Conservation (phyloP, 495 filamentous ascomycete genomes). For the Melanomma pulvis-pyrius region DNA sequence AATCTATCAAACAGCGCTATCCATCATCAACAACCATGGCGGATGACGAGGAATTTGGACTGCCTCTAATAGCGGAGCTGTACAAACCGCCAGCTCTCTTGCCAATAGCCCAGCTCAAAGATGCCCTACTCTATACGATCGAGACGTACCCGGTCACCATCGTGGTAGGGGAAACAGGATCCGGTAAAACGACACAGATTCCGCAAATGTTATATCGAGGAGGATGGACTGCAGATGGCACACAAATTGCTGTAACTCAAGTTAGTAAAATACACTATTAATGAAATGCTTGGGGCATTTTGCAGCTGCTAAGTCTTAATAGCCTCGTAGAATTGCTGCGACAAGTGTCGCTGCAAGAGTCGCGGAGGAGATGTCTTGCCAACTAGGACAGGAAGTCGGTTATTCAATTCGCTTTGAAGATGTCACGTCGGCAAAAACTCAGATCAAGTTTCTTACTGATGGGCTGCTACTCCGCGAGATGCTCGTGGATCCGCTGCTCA, state of each 20-base stretch:
- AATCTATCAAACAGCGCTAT: neutral
- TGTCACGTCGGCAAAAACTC: conserved; percentile 81
- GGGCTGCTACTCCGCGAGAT: conserved; percentile 93
- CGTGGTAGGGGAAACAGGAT: conserved; percentile 49
- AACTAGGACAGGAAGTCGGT: conserved; percentile 91
- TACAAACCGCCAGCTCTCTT: conserved; percentile 49
- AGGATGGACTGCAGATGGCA: conserved; percentile 85
- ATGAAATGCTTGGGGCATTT: no score
- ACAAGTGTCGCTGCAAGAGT: conserved; percentile 90
- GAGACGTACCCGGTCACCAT: conserved; percentile 50
- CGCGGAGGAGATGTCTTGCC: conserved; percentile 88
- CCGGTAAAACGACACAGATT: conserved; percentile 54
- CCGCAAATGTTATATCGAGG: conserved; percentile 54
- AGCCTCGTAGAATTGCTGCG: conserved; percentile 91
- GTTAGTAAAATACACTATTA: conserved; percentile 53
- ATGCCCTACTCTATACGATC: conserved; percentile 48
- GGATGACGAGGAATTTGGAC: conserved; percentile 21
- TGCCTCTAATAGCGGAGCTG: conserved; percentile 38
- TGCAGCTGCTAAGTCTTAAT: conserved; percentile 54
- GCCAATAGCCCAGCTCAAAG: conserved; percentile 49
- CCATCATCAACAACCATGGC: conserved; percentile 20
- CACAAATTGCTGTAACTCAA: conserved; percentile 88
- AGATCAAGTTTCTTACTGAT: conserved; percentile 96
- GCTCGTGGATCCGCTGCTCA: conserved; percentile 87
- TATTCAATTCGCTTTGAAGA: conserved; percentile 98